Percentiles rank a stretch among this genome's conserved stretches.
These are phyloP conservation scores for Plasmodium reichenowi DNA, from an alignment of 169 alveolate species.

Conservation along the genomic window DNA sequence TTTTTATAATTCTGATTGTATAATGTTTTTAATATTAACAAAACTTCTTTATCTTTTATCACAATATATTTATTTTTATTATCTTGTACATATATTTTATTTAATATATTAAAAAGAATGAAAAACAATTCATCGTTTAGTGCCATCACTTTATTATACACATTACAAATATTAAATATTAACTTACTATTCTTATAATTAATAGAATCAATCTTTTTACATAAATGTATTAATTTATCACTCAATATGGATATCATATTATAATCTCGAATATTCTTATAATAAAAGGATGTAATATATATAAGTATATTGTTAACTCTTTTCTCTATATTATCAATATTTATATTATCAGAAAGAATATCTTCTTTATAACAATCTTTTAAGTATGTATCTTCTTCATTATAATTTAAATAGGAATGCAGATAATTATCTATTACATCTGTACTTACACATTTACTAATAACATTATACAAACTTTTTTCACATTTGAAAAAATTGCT, in stretches of 20 bases:
- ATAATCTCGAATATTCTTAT: constrained; percentile 30
- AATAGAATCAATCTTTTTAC: neutral
- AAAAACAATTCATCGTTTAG: constrained; percentile 47
- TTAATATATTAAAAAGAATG: constrained; percentile 23
- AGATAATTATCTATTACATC: constrained; percentile 33
- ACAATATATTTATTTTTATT: neutral
- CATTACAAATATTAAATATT: constrained; percentile 25
- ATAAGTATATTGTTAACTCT: constrained; percentile 18
- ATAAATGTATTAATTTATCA: constrained; percentile 24
- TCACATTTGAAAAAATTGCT: constrained; percentile 51
- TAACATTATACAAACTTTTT: constrained; percentile 42
- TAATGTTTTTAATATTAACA: constrained; percentile 27
- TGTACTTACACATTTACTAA: constrained; percentile 55
- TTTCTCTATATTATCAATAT: constrained; percentile 12
- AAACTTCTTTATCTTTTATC: constrained; percentile 28
- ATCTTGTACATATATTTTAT: constrained; percentile 8
- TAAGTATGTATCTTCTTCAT: neutral
- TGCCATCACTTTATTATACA: constrained; percentile 39
- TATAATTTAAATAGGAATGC: constrained; percentile 15
- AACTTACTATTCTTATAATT: constrained; percentile 15
- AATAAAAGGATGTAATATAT: constrained; percentile 40
- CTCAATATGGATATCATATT: constrained; percentile 26
- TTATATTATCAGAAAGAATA: neutral
- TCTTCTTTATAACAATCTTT: neutral
- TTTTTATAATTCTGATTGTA: constrained; percentile 51